These are phyloP conservation scores for Pseudogymnoascus sp. DNA, from an alignment of 2,329 filamentous ascomycete species.

Conservation along the genomic window DNA sequence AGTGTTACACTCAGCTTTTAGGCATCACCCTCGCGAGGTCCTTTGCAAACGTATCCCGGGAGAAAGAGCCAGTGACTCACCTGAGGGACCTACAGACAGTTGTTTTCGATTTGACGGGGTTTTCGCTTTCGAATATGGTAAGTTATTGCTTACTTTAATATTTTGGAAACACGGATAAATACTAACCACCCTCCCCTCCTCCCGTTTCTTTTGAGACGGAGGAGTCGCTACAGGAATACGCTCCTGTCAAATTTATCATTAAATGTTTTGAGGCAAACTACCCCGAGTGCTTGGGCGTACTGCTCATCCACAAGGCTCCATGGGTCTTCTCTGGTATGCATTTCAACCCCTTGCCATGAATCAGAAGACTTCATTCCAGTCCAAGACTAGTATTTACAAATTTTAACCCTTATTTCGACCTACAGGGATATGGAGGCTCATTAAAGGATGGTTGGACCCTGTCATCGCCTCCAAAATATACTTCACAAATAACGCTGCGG, in stretches of 20 bases:
- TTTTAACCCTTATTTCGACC: background rate
- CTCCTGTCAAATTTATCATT: constrained; percentile 70
- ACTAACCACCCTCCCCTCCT: background rate
- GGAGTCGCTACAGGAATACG: constrained; percentile 47
- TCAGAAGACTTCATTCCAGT: background rate
- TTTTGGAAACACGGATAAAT: constrained; percentile 13
- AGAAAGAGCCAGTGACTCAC: background rate
- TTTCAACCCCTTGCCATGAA: background rate
- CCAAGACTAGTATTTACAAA: background rate
- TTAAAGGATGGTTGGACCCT: constrained; percentile 68
- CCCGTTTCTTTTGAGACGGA: background rate
- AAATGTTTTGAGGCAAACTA: constrained; percentile 74
- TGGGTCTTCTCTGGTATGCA: constrained; percentile 53
- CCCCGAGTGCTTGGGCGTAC: constrained; percentile 61
- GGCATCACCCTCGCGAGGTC: background rate
- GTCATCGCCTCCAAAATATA: constrained; percentile 66
- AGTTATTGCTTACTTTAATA: background rate
- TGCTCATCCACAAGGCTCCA: constrained; percentile 67
- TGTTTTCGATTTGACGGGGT: constrained; percentile 65
- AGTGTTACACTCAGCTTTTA: background rate
- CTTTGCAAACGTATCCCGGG: background rate
- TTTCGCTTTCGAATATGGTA: constrained; percentile 61
- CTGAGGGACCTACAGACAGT: constrained; percentile 29
- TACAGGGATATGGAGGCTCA: constrained; percentile 47
- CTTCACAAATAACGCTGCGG: constrained; percentile 55